Evolutionary conservation across 495 filamentous ascomycete genomes (phyloP), one percentile per base, ranked within the genome.

Genomic region (Podospora australis): DNA sequence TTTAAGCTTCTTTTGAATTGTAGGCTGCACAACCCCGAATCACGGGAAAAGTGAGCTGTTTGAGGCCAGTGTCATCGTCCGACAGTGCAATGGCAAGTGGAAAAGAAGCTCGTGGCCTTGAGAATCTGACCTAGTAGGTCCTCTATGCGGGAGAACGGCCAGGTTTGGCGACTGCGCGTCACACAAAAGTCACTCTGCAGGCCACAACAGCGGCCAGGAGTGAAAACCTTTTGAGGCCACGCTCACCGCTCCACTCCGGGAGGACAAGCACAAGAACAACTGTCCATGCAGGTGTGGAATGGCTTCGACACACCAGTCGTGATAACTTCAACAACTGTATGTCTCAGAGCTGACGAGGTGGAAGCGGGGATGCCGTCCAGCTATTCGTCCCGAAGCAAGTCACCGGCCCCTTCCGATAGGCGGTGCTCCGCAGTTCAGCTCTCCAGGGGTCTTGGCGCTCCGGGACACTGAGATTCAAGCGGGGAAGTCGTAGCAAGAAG

Each of bases 51-150:
- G 1, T 34, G 11, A 32, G 14, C 24, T 17, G 46, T 54, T 46
- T 54, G 46, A 49, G 46, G 41, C 20, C 41, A 19, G 52, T 46
- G 17, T 49, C 41, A 54, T 49, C 46, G 28, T 13, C 46, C 40
- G 19, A 7, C 28, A 6, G n/a, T n/a, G n/a, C n/a, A n/a, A n/a
- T n/a, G n/a, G n/a, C n/a, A n/a, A n/a, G n/a, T n/a, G n/a, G n/a
- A n/a, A n/a, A n/a, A n/a, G n/a, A n/a, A n/a, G n/a, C n/a, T n/a
- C n/a, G n/a, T n/a, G n/a, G n/a, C n/a, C n/a, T n/a, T 22, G 6
- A 40, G 38, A 22, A 19, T n/a, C 26, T 13, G 26, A 13, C 6
- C 26, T 30, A 13, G 26, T 30, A 13, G 26, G 26, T 13, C 26
- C 13, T 30, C 26, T 6, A 6, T 30, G 26, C 26, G 26, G 26